A percentile compares a stretch with the other conserved stretches of the same genome.
These are phyloP conservation scores for Silene noctiflora DNA, from an alignment of 179 eudicot genomes.

Conservation along the genomic window DNA sequence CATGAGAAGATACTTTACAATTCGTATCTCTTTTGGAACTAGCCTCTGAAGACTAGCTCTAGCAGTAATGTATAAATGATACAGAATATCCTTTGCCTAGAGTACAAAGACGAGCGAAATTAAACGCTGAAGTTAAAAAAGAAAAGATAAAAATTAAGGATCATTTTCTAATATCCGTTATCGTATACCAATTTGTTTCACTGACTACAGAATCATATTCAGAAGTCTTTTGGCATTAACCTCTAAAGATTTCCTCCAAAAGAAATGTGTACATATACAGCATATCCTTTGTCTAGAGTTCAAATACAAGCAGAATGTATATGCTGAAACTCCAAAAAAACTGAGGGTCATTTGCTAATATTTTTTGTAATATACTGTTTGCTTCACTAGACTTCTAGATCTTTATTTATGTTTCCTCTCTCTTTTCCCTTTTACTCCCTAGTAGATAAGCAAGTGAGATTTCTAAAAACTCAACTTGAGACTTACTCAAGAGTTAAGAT, in stretches of 20 bases:
- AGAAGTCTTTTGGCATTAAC: constrained; percentile 68
- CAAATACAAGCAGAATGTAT: neutral
- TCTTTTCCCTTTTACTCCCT: neutral
- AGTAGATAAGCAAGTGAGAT: neutral
- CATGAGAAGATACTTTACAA: constrained; percentile 71
- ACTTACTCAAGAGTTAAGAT: neutral
- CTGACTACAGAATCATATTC: constrained; percentile 37
- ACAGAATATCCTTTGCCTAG: constrained; percentile 81
- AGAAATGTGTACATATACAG: constrained; percentile 66
- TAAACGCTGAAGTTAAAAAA: neutral
- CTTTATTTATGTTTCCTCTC: neutral
- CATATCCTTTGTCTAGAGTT: constrained; percentile 68
- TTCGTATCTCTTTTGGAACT: constrained; percentile 80
- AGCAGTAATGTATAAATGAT: constrained; percentile 72
- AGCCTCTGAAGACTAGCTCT: constrained; percentile 70
- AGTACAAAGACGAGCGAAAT: neutral
- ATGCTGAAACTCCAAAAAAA: neutral
- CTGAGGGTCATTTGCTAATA: neutral
- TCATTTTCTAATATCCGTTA: neutral
- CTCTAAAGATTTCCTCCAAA: constrained; percentile 70
- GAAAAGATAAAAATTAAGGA: neutral
- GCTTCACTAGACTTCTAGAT: neutral
- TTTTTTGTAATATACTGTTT: neutral
- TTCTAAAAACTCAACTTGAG: neutral
- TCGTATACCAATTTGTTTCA: neutral